Conservation (phyloP, 495 filamentous ascomycete species). For the Penicillium mononematosum region DNA sequence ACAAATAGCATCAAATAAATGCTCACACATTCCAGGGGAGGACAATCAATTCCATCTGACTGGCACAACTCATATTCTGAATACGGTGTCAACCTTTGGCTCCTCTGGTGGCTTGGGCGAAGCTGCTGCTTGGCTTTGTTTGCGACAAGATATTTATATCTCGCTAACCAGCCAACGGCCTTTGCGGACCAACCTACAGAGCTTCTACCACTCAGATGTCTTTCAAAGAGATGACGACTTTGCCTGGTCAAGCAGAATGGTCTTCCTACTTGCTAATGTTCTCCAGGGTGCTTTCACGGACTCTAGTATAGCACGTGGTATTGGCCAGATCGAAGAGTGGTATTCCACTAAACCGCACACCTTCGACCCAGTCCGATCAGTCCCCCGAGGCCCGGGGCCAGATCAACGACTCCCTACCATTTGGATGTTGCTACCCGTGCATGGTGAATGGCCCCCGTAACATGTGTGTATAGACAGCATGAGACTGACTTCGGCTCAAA, state of each 20-base stretch:
- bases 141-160: constrained; percentile 33
- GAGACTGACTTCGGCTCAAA: neutral
- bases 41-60: constrained; percentile 35
- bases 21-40: constrained; percentile 21
- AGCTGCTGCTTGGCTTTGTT: constrained; percentile 35
- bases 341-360: constrained; percentile 26
- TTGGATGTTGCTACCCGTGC: constrained; percentile 34
- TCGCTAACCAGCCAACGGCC: constrained; percentile 29
- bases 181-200: constrained; percentile 26
- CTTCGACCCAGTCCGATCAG: constrained; percentile 24
- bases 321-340: constrained; percentile 25
- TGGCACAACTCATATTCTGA: constrained; percentile 31
- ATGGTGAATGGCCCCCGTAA: constrained; percentile 20
- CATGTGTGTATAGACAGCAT: neutral
- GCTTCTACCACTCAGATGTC: constrained; percentile 26
- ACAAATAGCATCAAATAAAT: neutral
- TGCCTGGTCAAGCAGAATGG: constrained; percentile 32
- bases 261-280: constrained; percentile 29
- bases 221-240: constrained; percentile 32
- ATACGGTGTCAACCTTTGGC: constrained; percentile 30
- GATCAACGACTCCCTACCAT: constrained; percentile 22
- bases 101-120: constrained; percentile 32
- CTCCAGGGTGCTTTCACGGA: constrained; percentile 25
- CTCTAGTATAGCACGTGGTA: neutral
- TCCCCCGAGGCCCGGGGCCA: constrained; percentile 11